Base-by-base conservation (phyloP, 805 yeast species). In the Myxozyma sirexii region DNA sequence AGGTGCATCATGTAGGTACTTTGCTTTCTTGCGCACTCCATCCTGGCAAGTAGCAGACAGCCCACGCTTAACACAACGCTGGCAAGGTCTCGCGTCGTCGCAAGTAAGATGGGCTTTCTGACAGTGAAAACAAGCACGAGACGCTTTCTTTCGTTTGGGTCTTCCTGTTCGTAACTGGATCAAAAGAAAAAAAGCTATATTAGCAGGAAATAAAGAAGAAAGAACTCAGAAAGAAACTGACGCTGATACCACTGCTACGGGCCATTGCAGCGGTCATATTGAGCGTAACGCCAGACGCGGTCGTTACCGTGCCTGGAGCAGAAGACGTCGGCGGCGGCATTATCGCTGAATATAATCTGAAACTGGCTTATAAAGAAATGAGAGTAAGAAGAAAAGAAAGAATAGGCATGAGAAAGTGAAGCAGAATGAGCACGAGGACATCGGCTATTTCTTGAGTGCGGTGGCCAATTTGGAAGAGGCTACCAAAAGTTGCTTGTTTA, bases 21-120 rank as follows among this genome's bases (percentile, higher is more conserved):
- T 93, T n/a, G 78, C 78, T 75, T 88, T 88, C 63, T 83, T 79
- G 48, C 98, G 77, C 1, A 94, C 94, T 4, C 97, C 97, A 75
- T 94, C 97, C 33, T 82, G 83, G 75, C 98, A 93, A 0, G 88
- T 78, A 15, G 76, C 81, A 1, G 79, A 81, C 15, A 90, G 74
- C 0, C 92, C 93, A 68, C 90, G 79, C 29, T 78, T 78, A 2
- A 87, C 72, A 72, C 99, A 93, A 51, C 97, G 74, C 56, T 80
- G 80, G 69, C 99, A 93, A 0, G 96, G 96, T 39, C 96, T 82
- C 70, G 76, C 72, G 26, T 85, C 82, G 67, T 92, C 97, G 73
- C 99, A 93, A 0, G 97, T 89, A 79, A 92, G 83, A 72, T 93
- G 99, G 1, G 96, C 88, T 68, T 84, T 83, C 61, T 92, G 91